phyloP scores from a whole-genome alignment of 305 asterid species.

The Fraxinus angustifolia region DNA sequence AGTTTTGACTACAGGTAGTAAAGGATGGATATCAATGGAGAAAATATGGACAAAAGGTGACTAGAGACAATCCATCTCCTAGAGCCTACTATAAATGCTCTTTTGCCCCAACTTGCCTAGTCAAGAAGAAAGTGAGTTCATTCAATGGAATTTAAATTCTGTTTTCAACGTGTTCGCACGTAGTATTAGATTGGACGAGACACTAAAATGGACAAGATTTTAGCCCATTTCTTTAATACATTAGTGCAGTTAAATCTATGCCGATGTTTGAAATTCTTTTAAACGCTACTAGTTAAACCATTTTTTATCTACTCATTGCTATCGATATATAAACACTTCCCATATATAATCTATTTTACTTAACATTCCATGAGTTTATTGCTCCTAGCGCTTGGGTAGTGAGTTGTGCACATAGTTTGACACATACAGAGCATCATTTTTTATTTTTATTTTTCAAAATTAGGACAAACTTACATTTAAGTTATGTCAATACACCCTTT shows the following conservation, averaged over 20 bases:
- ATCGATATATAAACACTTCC: not conserved
- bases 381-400: not conserved
- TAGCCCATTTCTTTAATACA: not conserved
- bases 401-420: not conserved
- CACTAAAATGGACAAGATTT: not conserved
- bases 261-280: not conserved
- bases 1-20: conserved; percentile 37
- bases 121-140: conserved; percentile 64
- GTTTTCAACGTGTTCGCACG: not conserved
- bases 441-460: not conserved
- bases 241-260: not conserved
- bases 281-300: not conserved
- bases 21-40: conserved; percentile 85
- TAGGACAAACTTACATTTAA: not conserved
- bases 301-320: not conserved
- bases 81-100: conserved; percentile 85
- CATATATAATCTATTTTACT: not conserved
- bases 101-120: conserved; percentile 65
- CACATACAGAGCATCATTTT: not conserved
- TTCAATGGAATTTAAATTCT: not conserved
- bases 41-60: conserved; percentile 83
- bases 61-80: conserved; percentile 80
- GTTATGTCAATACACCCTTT: not conserved
- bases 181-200: not conserved
- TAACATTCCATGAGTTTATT: not conserved